Evolutionary conservation across 306 rosid species (phyloP), one percentile per base, ranked within the genome.

Genomic region (Acacia confusa): DNA sequence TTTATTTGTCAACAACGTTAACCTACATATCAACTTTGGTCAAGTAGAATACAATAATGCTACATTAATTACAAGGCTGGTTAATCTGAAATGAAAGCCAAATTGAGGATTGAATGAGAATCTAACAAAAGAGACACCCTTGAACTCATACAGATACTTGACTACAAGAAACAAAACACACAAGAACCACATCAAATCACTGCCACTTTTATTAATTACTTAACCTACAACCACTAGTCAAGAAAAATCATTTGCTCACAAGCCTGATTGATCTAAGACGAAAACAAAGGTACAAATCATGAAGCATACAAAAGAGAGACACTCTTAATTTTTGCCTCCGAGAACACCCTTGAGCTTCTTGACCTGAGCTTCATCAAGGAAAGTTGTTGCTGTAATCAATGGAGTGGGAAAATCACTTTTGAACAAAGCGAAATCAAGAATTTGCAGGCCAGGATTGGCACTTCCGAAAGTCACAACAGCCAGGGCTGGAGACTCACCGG

Each of bases 321-420:
- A 20, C 66, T 60, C 66, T 24, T 60, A 60, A 24, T 60, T 60
- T 60, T 60, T 60, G 0, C 99, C 97, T 38, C 97, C 99, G 76
- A 95, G 91, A 86, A 89, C 97, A 64, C 85, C 90, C 90, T 95
- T 95, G 36, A 95, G 94, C 89, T 89, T 95, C 89, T 88, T 90
- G 9, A 95, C 81, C 69, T 76, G 81, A 66, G 81, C 92, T 13
- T 57, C 75, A 48, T 90, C 92, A 40, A 93, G 87, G 84, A 95
- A 95, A 41, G 97, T 89, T 24, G 94, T 90, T 6, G 7, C 57
- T 0, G 80, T 71, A 0, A 95, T 53, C 72, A 95, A 57, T 0
- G 80, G 76, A 2, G 97, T 90, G 2, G 95, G 90, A 34, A 95
- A 88, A 72, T 93, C 79, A 67, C 89, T 95, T 11, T 77, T 82